phyloP scores from a whole-genome alignment of 805 yeast genomes.

The Candida pseudoglaebosa region DNA sequence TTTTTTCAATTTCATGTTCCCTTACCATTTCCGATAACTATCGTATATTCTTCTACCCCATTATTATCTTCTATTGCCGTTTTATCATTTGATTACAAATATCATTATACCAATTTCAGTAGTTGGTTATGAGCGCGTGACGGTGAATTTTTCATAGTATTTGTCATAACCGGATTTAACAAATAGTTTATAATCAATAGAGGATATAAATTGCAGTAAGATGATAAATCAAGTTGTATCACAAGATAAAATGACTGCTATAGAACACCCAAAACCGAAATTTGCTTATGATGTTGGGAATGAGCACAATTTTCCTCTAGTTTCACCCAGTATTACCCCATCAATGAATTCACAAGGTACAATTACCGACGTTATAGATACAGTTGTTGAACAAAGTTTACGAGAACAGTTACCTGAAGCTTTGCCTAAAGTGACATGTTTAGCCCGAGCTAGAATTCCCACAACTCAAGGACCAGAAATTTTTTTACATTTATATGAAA shows the following conservation, averaged over 20 bases:
- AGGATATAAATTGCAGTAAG: too few species aligned
- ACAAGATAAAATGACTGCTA: neutral
- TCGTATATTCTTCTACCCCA: too few species aligned
- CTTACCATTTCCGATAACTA: too few species aligned
- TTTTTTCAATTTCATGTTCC: too few species aligned
- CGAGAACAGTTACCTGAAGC: conserved; percentile 37
- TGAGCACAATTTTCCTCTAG: conserved; percentile 1
- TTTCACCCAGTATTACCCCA: conserved; percentile 2
- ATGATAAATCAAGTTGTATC: neutral
- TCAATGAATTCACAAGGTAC: neutral
- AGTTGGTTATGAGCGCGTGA: too few species aligned
- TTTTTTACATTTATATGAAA: conserved; percentile 82
- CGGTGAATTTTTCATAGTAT: too few species aligned
- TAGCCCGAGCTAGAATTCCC: conserved; percentile 94
- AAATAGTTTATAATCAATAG: too few species aligned
- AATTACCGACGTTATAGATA: neutral
- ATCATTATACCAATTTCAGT: too few species aligned
- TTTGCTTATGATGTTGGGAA: neutral
- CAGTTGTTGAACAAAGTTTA: neutral
- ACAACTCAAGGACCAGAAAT: conserved; percentile 95
- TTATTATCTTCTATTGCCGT: too few species aligned
- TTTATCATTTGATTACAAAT: too few species aligned
- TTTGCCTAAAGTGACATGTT: conserved; percentile 78
- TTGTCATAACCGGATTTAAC: too few species aligned
- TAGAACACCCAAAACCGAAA: conserved; percentile 1